phyloP scores from a whole-genome alignment of 176 grass and related monocot genomes.

The Triticum turgidum region DNA sequence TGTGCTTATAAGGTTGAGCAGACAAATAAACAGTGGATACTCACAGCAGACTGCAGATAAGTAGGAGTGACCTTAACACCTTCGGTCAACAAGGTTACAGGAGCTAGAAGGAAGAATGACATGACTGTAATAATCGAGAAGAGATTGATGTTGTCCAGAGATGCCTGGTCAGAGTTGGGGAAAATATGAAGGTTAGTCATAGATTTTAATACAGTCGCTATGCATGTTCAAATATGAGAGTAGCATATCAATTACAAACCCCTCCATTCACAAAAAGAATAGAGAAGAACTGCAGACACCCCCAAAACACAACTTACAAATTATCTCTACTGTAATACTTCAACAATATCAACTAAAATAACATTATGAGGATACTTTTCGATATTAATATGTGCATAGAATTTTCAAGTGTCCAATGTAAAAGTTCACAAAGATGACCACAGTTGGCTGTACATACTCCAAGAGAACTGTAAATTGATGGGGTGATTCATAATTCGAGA shows the following conservation, averaged over 20 bases:
- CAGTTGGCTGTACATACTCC: neutral
- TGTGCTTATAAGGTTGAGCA: neutral
- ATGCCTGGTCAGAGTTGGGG: conserved; percentile 48
- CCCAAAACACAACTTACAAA: neutral
- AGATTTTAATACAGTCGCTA: neutral
- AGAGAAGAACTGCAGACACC: neutral
- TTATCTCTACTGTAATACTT: neutral
- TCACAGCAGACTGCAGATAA: conserved; percentile 77
- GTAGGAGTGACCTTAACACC: conserved; percentile 80
- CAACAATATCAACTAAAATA: neutral
- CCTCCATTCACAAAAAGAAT: neutral
- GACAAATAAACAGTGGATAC: conserved; percentile 40
- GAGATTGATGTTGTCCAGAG: conserved; percentile 77
- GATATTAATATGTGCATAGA: neutral
- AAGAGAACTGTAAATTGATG: neutral
- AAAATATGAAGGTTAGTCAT: neutral
- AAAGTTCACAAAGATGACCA: neutral
- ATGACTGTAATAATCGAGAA: conserved; percentile 96
- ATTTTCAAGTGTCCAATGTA: neutral
- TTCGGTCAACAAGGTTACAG: conserved; percentile 73
- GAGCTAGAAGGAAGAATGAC: conserved; percentile 91
- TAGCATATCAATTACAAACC: conserved; percentile 11
- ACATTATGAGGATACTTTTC: neutral
- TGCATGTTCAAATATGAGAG: conserved; percentile 7
- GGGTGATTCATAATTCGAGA: neutral